These are phyloP conservation scores for Agaricus subrufescens DNA, from an alignment of 768 basidiomycete genomes.

Conservation along the genomic window DNA sequence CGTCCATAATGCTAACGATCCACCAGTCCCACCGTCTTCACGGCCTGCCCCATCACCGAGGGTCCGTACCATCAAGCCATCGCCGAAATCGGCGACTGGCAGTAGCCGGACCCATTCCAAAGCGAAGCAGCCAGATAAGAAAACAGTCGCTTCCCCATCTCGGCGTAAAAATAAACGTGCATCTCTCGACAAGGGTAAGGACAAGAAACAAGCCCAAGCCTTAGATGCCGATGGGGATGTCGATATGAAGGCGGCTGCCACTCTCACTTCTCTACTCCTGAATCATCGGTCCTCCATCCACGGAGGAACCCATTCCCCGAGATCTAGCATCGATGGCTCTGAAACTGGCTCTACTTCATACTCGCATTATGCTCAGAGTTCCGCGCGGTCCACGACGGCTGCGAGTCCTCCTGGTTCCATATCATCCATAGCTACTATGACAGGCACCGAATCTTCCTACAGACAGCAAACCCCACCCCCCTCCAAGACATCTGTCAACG, in stretches of 20 bases:
- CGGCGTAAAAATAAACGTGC: conserved; percentile 38
- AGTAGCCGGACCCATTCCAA: conserved; percentile 44
- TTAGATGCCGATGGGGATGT: conserved; percentile 52
- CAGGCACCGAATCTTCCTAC: conserved; percentile 24
- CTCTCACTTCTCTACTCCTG: conserved; percentile 67
- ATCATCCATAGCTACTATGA: conserved; percentile 33
- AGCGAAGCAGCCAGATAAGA: conserved; percentile 30
- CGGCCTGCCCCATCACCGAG: conserved; percentile 42
- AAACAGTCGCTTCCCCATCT: conserved; percentile 29
- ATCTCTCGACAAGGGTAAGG: conserved; percentile 45
- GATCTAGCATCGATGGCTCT: conserved; percentile 68
- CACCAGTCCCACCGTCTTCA: conserved; percentile 54
- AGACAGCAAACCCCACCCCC: conserved; percentile 37
- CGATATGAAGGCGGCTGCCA: conserved; percentile 81
- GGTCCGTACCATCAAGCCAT: conserved; percentile 32
- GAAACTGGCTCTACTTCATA: conserved; percentile 60
- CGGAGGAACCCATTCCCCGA: conserved; percentile 60
- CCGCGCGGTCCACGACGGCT: conserved; percentile 46
- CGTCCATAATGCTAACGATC: conserved; percentile 70
- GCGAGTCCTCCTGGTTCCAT: conserved; percentile 33
- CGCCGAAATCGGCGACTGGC: conserved; percentile 33
- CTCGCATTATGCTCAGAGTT: conserved; percentile 64
- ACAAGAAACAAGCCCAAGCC: conserved; percentile 30
- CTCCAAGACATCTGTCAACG: conserved; percentile 17
- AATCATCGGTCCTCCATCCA: conserved; percentile 56